Evolutionary conservation across 163 green algal genomes (phyloP).

Genomic region (Scenedesmus sp.): DNA sequence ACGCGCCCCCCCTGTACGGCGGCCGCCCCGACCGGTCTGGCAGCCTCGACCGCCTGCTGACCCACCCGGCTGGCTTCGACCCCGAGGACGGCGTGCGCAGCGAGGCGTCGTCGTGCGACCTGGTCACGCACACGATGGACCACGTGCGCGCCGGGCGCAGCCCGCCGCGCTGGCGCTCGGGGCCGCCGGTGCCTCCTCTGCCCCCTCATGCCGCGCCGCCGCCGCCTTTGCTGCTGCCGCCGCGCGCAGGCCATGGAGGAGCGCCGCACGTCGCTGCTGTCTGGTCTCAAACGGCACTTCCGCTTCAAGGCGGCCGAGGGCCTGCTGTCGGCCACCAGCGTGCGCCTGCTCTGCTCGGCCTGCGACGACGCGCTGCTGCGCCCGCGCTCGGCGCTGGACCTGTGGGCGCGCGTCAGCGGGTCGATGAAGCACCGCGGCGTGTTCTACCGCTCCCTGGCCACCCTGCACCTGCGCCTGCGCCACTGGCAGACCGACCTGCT

Average conservation of each 20-base stretch:
- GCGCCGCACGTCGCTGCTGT: constrained; percentile 32
- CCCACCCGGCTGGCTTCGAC: too few species aligned
- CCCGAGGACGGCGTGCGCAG: too few species aligned
- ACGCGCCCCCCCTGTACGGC: too few species aligned
- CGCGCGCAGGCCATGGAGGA: constrained; percentile 35
- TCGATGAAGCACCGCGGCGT: constrained; percentile 5
- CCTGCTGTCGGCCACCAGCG: constrained; percentile 57
- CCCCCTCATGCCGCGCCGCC: too few species aligned
- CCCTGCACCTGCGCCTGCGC: constrained; percentile 7
- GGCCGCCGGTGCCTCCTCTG: too few species aligned
- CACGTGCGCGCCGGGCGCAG: too few species aligned
- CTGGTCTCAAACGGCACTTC: constrained; percentile 40
- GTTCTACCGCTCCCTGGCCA: neutral
- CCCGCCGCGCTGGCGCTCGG: too few species aligned
- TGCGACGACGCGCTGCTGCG: constrained; percentile 55
- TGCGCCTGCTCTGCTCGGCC: constrained; percentile 72
- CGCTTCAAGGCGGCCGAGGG: neutral
- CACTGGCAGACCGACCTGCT: constrained; percentile 10
- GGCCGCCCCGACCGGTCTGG: too few species aligned
- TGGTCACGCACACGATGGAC: too few species aligned
- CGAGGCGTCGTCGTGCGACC: too few species aligned
- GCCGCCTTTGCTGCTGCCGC: too few species aligned
- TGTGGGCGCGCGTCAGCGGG: constrained; percentile 50
- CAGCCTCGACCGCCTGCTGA: too few species aligned
- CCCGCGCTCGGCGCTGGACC: constrained; percentile 48